Percentiles rank a stretch among this genome's conserved stretches.
Conservation (phyloP, 2,329 filamentous ascomycete genomes). For the Ophiosphaerella herpotricha region DNA sequence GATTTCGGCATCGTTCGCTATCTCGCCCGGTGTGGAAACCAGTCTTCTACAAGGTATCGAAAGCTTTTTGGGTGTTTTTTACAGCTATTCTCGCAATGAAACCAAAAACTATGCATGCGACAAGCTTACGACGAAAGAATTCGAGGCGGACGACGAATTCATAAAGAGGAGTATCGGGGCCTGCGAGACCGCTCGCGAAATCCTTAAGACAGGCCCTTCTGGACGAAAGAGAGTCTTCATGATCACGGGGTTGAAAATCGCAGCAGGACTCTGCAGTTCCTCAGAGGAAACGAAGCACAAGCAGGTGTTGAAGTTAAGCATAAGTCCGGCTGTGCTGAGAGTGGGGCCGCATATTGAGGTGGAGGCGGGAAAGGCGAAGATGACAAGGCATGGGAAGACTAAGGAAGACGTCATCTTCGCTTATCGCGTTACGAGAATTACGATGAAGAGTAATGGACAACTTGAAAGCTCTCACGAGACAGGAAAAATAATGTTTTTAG, state of each 20-base stretch:
- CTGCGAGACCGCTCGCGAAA: not conserved
- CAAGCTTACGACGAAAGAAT: constrained; percentile 4
- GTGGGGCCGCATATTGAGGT: not conserved
- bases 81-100: constrained; percentile 2
- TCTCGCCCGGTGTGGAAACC: constrained; percentile 2
- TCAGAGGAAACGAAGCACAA: not conserved
- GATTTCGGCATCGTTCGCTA: not conserved
- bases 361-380: not conserved
- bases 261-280: not conserved
- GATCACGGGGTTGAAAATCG: constrained; percentile 5
- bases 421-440: constrained; percentile 4
- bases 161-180: constrained; percentile 1
- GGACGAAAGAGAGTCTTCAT: constrained; percentile 4
- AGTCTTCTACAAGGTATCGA: constrained; percentile 3
- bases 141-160: constrained; percentile 3
- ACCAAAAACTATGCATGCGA: constrained; percentile 5
- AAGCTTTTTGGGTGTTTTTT: not conserved
- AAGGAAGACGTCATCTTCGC: constrained; percentile 6
- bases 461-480: no score
- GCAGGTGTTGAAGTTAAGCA: not conserved
- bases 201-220: not conserved
- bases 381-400: not conserved
- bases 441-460: not conserved
- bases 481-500: no score
- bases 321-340: not conserved